Conservation (phyloP, 2,329 filamentous ascomycete genomes). For the Monilinia polystroma region DNA sequence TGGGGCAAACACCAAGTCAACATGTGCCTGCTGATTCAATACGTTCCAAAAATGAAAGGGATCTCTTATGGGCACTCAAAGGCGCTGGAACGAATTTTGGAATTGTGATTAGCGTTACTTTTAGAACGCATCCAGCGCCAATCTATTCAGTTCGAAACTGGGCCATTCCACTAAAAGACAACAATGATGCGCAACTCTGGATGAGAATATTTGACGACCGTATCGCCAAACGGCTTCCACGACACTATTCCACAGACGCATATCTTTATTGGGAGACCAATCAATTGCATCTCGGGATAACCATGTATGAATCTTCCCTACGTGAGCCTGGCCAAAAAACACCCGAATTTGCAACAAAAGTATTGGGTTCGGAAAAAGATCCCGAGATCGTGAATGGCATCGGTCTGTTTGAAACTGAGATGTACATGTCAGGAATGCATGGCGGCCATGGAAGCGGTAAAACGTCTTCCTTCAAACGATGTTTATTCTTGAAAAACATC, state of each 20-base stretch:
- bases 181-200: slow-evolving; percentile 38
- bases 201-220: slow-evolving; percentile 45
- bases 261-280: slow-evolving; percentile 54
- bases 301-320: slow-evolving; percentile 47
- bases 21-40: slow-evolving; percentile 28
- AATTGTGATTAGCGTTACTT: slow-evolving; percentile 33
- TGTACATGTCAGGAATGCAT: slow-evolving; percentile 61
- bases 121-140: slow-evolving; percentile 27
- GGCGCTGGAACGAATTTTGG: slow-evolving; percentile 35
- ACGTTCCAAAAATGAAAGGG: slow-evolving; percentile 28
- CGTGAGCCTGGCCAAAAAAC: slow-evolving; percentile 21
- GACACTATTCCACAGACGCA: slow-evolving; percentile 51
- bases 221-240: slow-evolving; percentile 45
- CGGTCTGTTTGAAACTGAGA: slow-evolving; percentile 56
- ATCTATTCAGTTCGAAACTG: slow-evolving; percentile 32
- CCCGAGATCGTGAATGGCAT: slow-evolving; percentile 47
- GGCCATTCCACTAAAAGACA: slow-evolving; percentile 27
- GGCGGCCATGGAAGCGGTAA: slow-evolving; percentile 56
- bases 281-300: slow-evolving; percentile 52
- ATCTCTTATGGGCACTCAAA: slow-evolving; percentile 33
- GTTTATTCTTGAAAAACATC: slow-evolving; percentile 57
- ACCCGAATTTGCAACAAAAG: slow-evolving; percentile 19
- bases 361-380: slow-evolving; percentile 42
- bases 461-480: slow-evolving; percentile 64
- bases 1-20: slow-evolving; percentile 45